Base-by-base conservation (phyloP, 208 protist genomes). In the Balamuthia mandrillaris region DNA sequence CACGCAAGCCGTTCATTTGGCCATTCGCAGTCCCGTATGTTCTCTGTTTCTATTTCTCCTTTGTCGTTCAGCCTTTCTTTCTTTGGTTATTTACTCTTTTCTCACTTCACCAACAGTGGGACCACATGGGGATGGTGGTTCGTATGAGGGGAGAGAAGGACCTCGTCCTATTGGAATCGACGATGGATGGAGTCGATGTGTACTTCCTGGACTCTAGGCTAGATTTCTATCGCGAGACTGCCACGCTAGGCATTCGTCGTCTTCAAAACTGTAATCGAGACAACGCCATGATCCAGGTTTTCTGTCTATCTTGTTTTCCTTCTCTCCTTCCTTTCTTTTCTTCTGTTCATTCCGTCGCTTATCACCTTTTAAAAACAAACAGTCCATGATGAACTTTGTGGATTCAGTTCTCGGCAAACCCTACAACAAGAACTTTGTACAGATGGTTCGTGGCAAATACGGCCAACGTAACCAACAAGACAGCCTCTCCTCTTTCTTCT, bases 1-100 rank as follows among this genome's bases (percentile, higher is more conserved):
- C 75, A 82, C 75, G 10, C 75, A 52, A 9, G 65, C 27, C 21
- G 75, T 82, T 66, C 75, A 35, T n/a, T n/a, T n/a, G n/a, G n/a
- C n/a, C n/a, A n/a, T n/a, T n/a, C n/a, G n/a, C n/a, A n/a, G n/a
- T n/a, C n/a, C n/a, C n/a, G n/a, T n/a, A n/a, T n/a, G n/a, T n/a
- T n/a, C n/a, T n/a, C n/a, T n/a, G n/a, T n/a, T n/a, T n/a, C n/a
- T n/a, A n/a, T n/a, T n/a, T n/a, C n/a, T n/a, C n/a, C n/a, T n/a
- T n/a, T n/a, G n/a, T n/a, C n/a, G n/a, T n/a, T n/a, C n/a, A n/a
- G n/a, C n/a, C n/a, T n/a, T n/a, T n/a, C n/a, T n/a, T n/a, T n/a
- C n/a, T n/a, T n/a, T n/a, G n/a, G n/a, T n/a, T n/a, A n/a, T n/a
- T n/a, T n/a, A n/a, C n/a, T n/a, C n/a, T n/a, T n/a, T n/a, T n/a